Conservation (phyloP, 306 rosid genomes). For the Quercus cerris region DNA sequence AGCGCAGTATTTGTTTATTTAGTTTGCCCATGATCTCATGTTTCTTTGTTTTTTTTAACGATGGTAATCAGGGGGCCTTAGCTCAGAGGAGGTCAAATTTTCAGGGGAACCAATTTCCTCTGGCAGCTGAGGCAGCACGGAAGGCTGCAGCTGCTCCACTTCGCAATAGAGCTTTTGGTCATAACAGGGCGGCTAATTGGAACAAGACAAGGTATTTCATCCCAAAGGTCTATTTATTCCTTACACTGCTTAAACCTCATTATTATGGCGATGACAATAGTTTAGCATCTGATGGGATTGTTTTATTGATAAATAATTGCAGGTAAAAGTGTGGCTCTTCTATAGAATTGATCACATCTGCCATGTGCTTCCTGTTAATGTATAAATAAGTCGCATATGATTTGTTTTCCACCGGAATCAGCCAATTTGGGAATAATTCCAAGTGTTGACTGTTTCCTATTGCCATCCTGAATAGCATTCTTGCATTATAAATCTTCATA, state of each 20-base stretch:
- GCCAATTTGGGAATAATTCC: constrained; percentile 49
- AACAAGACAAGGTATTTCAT: constrained; percentile 71
- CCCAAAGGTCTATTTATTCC: not conserved
- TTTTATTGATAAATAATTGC: constrained; percentile 23
- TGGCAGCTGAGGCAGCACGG: constrained; percentile 60
- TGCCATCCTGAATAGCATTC: constrained; percentile 51
- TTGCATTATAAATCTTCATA: constrained; percentile 38
- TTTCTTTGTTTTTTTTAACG: not conserved
- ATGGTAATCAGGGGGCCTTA: constrained; percentile 57
- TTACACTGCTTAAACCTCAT: not conserved
- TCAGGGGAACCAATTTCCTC: constrained; percentile 72
- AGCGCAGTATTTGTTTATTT: not conserved
- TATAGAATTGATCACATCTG: constrained; percentile 42
- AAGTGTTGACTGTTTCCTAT: constrained; percentile 39
- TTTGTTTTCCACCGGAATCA: constrained; percentile 43
- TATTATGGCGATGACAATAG: not conserved
- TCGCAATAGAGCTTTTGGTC: constrained; percentile 43
- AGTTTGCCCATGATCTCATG: not conserved
- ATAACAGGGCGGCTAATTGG: constrained; percentile 56
- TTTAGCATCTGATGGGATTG: constrained; percentile 4
- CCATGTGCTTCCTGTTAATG: constrained; percentile 30
- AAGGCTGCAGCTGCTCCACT: constrained; percentile 73
- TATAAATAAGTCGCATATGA: constrained; percentile 26
- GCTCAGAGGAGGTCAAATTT: constrained; percentile 83
- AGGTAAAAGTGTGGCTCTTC: constrained; percentile 75